Percentiles rank a stretch among this genome's conserved stretches.
phyloP scores from a whole-genome alignment of 129 eudicot genomes.

The Helianthus tuberosus region DNA sequence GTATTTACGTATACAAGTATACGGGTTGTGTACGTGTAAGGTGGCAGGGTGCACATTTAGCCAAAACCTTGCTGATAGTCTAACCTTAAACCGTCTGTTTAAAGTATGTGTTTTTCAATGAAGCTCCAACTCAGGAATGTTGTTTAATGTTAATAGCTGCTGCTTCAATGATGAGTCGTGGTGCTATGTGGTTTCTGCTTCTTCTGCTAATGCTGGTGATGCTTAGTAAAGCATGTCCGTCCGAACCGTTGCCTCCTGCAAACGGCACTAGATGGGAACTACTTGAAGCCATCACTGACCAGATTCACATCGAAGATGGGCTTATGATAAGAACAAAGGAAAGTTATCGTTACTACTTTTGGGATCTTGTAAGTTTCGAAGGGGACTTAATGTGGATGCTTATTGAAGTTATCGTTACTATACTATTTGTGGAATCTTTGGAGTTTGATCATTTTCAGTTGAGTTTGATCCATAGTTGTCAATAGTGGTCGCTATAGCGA shows the following conservation, averaged over 20 bases:
- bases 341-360: neutral
- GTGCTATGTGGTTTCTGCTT: neutral
- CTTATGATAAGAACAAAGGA: neutral
- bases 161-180: neutral
- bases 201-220: neutral
- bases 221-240: neutral
- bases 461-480: too few species aligned
- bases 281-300: neutral
- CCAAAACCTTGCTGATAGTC: too few species aligned
- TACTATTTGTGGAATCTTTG: too few species aligned
- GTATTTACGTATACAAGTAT: too few species aligned
- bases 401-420: too few species aligned
- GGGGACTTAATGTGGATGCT: too few species aligned
- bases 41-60: too few species aligned
- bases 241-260: neutral
- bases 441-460: too few species aligned
- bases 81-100: neutral
- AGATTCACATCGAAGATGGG: neutral
- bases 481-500: too few species aligned
- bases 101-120: neutral
- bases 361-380: neutral
- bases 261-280: neutral
- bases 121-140: neutral
- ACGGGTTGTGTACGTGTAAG: too few species aligned
- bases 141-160: neutral